These are phyloP conservation scores for Diaporthe sp. DNA, from an alignment of 2,329 filamentous ascomycete species.

Conservation along the genomic window DNA sequence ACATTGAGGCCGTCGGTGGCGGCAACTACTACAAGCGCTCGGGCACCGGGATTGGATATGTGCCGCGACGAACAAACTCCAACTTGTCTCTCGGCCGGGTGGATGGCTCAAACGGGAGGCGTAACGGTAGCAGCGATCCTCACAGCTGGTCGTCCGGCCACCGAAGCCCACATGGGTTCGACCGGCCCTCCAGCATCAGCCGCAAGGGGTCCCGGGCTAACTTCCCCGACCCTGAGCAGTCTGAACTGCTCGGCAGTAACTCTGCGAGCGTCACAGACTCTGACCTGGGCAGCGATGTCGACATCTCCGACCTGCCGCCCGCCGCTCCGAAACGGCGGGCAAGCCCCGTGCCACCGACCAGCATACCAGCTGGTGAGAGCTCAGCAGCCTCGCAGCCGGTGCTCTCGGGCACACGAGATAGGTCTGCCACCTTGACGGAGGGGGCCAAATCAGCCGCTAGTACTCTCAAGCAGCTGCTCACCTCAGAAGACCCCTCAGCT, in stretches of 20 bases:
- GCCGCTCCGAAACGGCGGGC: conserved; percentile 59
- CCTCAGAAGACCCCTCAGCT: conserved; percentile 87
- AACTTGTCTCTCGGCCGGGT: conserved; percentile 67
- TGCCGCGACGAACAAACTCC: conserved; percentile 73
- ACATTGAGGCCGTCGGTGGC: conserved; percentile 82
- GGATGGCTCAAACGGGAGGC: conserved; percentile 43
- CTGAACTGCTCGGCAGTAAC: conserved; percentile 63
- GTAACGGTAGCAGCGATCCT: conserved; percentile 42
- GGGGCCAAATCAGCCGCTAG: conserved; percentile 50
- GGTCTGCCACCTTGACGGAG: conserved; percentile 39
- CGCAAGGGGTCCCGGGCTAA: conserved; percentile 61
- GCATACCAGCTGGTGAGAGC: conserved; percentile 34
- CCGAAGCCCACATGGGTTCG: conserved; percentile 57
- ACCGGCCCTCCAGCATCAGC: conserved; percentile 59
- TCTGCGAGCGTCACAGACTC: conserved; percentile 61
- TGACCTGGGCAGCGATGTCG: conserved; percentile 72
- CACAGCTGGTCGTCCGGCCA: conserved; percentile 65
- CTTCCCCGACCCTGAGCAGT: conserved; percentile 62
- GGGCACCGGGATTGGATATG: conserved; percentile 81
- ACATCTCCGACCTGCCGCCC: conserved; percentile 74
- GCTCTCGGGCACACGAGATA: conserved; percentile 39
- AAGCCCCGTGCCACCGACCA: conserved; percentile 49
- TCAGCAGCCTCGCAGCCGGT: conserved; percentile 14
- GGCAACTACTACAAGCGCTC: conserved; percentile 85
- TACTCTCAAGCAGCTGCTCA: conserved; percentile 84